A percentile compares a stretch with the other conserved stretches of the same genome.
These are phyloP conservation scores for Ganoderma resinaceum DNA, from an alignment of 1,284 basidiomycete genomes.

Conservation along the genomic window DNA sequence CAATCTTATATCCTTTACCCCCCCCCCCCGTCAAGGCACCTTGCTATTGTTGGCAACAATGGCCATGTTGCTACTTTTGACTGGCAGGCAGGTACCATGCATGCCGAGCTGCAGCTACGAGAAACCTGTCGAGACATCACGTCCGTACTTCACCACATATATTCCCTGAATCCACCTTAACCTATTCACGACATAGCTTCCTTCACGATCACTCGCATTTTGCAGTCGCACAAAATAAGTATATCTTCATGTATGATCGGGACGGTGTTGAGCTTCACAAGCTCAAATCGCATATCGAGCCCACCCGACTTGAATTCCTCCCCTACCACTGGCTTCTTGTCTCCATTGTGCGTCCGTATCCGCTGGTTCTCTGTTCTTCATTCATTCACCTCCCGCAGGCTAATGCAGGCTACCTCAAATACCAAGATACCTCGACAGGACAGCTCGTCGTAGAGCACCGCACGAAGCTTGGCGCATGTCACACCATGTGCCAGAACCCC, in stretches of 20 bases:
- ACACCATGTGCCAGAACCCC: slow-evolving; percentile 89
- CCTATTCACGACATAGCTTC: slow-evolving; percentile 60
- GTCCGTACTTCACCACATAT: slow-evolving; percentile 49
- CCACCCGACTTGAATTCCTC: slow-evolving; percentile 90
- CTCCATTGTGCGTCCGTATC: slow-evolving; percentile 68
- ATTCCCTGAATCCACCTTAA: slow-evolving; percentile 1
- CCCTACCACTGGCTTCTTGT: slow-evolving; percentile 97
- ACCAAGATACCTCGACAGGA: slow-evolving; percentile 97
- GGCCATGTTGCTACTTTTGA: slow-evolving; percentile 97
- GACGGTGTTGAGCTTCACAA: slow-evolving; percentile 94
- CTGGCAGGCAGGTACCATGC: slow-evolving; percentile 89
- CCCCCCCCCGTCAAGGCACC: slow-evolving; percentile 71
- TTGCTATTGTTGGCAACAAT: slow-evolving; percentile 82
- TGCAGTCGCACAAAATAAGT: slow-evolving; percentile 97
- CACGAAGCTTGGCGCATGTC: slow-evolving; percentile 89
- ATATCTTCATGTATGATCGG: slow-evolving; percentile 95
- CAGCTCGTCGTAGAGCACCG: slow-evolving; percentile 87
- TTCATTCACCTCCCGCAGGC: slow-evolving; percentile 57
- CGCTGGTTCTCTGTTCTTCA: not conserved
- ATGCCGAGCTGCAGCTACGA: slow-evolving; percentile 88
- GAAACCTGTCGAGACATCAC: slow-evolving; percentile 94
- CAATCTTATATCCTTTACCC: not conserved
- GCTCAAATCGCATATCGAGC: slow-evolving; percentile 87
- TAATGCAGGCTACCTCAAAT: slow-evolving; percentile 91
- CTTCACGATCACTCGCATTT: slow-evolving; percentile 93